A percentile compares a stretch with the other conserved stretches of the same genome.
Conservation (phyloP, 2,329 filamentous ascomycete species). For the Purpureocillium takamizusanense region DNA sequence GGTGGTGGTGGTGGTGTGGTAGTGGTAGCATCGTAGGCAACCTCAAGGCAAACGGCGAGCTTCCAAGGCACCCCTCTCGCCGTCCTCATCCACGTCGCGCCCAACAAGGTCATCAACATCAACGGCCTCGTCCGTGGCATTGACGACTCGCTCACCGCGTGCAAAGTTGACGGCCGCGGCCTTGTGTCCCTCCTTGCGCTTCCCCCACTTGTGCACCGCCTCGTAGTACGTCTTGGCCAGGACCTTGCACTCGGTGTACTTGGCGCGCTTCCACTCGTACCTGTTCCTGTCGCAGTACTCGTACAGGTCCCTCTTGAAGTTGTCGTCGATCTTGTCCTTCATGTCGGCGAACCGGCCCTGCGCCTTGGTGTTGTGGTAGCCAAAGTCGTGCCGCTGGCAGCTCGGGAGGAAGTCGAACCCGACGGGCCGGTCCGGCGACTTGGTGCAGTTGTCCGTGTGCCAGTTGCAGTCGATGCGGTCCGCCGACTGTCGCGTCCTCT, state of each 20-base stretch:
- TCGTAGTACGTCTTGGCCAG: conserved; percentile 13
- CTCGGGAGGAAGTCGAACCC: conserved; percentile 15
- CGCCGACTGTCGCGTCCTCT: conserved; percentile 12
- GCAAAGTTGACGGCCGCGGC: not conserved
- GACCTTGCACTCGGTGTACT: conserved; percentile 3
- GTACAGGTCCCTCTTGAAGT: conserved; percentile 27
- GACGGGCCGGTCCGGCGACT: conserved; percentile 13
- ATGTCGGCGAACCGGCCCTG: conserved; percentile 28
- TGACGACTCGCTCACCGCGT: too few species aligned
- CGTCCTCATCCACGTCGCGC: conserved; percentile 3
- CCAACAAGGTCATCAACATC: too few species aligned
- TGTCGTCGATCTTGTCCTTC: conserved; percentile 27
- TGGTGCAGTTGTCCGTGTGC: conserved; percentile 14
- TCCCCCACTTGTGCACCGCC: conserved; percentile 11
- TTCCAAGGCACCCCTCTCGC: too few species aligned
- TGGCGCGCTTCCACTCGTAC: too few species aligned
- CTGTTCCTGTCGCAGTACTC: conserved; percentile 8
- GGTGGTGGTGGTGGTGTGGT: too few species aligned
- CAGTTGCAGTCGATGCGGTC: conserved; percentile 16
- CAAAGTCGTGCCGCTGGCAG: conserved; percentile 16
- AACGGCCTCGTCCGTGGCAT: not conserved
- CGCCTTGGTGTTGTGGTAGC: conserved; percentile 21
- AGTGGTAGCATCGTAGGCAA: too few species aligned
- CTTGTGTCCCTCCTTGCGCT: conserved; percentile 2
- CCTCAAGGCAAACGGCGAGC: too few species aligned